A percentile compares a stretch with the other conserved stretches of the same genome.
Conservation (phyloP, 2,329 filamentous ascomycete genomes). For the Pseudopithomyces chartarum region DNA sequence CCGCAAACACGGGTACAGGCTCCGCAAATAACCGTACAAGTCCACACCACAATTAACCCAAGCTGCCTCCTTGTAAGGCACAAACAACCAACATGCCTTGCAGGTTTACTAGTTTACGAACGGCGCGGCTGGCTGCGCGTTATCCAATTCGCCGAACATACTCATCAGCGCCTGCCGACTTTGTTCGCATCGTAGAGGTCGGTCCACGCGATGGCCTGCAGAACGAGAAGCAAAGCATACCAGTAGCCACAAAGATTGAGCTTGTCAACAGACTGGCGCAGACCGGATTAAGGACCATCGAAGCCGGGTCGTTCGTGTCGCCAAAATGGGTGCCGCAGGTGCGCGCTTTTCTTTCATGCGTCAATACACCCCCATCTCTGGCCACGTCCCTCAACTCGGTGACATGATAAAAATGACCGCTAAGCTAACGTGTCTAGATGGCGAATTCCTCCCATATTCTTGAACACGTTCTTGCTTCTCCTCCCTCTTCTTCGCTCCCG, state of each 20-base stretch:
- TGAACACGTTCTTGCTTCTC: constrained; percentile 65
- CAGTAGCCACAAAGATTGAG: constrained; percentile 75
- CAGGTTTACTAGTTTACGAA: constrained; percentile 36
- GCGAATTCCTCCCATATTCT: constrained; percentile 77
- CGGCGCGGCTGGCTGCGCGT: constrained; percentile 42
- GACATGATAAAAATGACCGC: constrained; percentile 46
- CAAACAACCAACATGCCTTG: constrained; percentile 28
- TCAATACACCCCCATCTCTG: background rate
- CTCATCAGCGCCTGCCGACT: constrained; percentile 45
- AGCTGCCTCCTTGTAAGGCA: background rate
- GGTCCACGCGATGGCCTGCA: constrained; percentile 86
- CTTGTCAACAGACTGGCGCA: constrained; percentile 71
- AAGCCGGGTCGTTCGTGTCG: constrained; percentile 81
- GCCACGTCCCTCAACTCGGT: background rate
- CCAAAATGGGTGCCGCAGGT: constrained; percentile 87
- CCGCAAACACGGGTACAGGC: constrained; percentile 1
- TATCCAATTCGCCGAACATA: constrained; percentile 37
- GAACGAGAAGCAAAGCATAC: constrained; percentile 76
- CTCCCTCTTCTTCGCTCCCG: constrained; percentile 57
- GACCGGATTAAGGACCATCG: constrained; percentile 74
- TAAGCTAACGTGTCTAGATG: constrained; percentile 60
- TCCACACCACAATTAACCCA: background rate
- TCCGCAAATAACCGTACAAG: constrained; percentile 7
- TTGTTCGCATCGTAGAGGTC: constrained; percentile 75
- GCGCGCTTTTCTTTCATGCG: background rate